Conservation (phyloP, 352 stramenopile genomes). For the Globisporangium lucens region DNA sequence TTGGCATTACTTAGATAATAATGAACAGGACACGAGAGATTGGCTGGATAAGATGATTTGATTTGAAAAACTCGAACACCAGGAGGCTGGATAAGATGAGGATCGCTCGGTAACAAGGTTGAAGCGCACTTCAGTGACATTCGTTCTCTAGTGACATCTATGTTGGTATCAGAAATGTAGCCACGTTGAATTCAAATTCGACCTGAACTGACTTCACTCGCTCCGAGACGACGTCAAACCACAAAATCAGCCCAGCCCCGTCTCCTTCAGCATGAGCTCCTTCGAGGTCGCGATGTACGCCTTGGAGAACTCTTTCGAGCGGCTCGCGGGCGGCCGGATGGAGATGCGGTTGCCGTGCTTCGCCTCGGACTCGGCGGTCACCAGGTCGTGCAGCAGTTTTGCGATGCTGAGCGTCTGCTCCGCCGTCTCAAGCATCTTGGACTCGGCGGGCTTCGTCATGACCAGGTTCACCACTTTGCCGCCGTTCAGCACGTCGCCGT, state of each 20-base stretch:
- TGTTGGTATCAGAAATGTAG: no score
- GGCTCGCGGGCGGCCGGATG: slow-evolving; percentile 36
- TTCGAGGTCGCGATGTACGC: slow-evolving; percentile 68
- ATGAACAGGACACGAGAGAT: no score
- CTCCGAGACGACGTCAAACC: neutral
- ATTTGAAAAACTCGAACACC: no score
- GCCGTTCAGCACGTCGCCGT: slow-evolving; percentile 46
- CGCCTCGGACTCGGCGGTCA: slow-evolving; percentile 63
- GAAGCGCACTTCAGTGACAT: no score
- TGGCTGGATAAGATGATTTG: no score
- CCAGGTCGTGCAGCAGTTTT: slow-evolving; percentile 71
- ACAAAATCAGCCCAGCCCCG: slow-evolving; percentile 22
- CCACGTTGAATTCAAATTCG: neutral
- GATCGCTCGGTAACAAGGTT: no score
- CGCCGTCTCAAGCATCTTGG: slow-evolving; percentile 49
- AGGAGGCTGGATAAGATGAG: no score
- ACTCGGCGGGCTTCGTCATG: slow-evolving; percentile 27
- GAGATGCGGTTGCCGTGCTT: slow-evolving; percentile 63
- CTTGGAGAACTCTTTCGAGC: slow-evolving; percentile 65
- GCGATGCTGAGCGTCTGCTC: slow-evolving; percentile 76
- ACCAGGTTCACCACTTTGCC: slow-evolving; percentile 35
- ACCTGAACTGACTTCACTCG: neutral
- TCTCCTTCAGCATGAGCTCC: slow-evolving; percentile 67
- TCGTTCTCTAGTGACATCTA: no score
- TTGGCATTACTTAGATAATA: no score